Evolutionary conservation across 371 early-diverging fungal species (phyloP), one percentile per base, ranked within the genome.

Genomic region (Coemansia sp.): DNA sequence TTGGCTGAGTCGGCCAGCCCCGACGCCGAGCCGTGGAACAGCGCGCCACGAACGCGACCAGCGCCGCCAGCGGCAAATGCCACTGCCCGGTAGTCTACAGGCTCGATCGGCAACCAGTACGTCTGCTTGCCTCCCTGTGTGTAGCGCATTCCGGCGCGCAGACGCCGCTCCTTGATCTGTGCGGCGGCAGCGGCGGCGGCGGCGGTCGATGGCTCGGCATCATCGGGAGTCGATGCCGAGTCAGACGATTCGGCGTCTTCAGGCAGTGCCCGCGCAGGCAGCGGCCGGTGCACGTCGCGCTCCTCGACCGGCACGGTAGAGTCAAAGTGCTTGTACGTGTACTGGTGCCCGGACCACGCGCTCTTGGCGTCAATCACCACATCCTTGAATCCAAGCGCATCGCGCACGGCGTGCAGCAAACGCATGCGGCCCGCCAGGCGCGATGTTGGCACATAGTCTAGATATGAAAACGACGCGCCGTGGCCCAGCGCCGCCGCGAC

Each of bases 341-440:
- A 94, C 34, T 81, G 76, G 3, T 86, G 84, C 0, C 94, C 94
- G 16, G 82, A 81, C 49, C 92, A 78, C 0, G 94, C 91, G 64
- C 89, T 89, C 16, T 85, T 56, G 1, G 91, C 83, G 64, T 97
- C 97, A 76, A 87, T 80, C 20, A 90, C 60, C 10, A 97, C 87
- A 63, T 97, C 97, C 61, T 86, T 84, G 33, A 91, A 55, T 0
- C 95, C 95, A 48, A 91, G 67, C 1, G 93, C 89, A 61, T 97
- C 97, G 31, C 85, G 79, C 30, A 93, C 68, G 0, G 97, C 94
- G 67, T 85, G 84, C 47, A 78, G 80, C 11, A 97, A 75, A 0
- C 89, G 86, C 80, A 95, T 82, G 10, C 97, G 86, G 2, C 90
- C 94, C 1, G 69, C 64, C 38, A 66, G 63, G 49, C 69, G 62